These are phyloP conservation scores for Nannizzia gypsea DNA, from an alignment of 2,329 filamentous ascomycete genomes.

Conservation along the genomic window DNA sequence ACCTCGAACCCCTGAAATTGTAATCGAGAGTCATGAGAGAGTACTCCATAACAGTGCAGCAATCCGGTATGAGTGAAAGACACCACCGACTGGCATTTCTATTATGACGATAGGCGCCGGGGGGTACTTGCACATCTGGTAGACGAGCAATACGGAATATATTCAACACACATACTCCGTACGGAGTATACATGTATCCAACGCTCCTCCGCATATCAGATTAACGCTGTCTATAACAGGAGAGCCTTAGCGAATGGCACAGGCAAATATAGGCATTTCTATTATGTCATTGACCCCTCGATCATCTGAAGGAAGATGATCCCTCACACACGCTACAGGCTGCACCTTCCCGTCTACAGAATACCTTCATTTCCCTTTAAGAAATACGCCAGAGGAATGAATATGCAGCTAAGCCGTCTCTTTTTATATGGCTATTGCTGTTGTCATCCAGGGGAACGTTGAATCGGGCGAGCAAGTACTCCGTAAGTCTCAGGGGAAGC, in stretches of 20 bases:
- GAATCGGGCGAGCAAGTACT: background rate
- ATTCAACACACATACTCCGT: background rate
- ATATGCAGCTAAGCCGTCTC: background rate
- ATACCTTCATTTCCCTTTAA: background rate
- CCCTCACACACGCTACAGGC: background rate
- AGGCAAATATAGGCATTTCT: background rate
- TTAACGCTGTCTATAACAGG: background rate
- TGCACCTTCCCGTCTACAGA: background rate
- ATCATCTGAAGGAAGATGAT: background rate
- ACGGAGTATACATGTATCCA: background rate
- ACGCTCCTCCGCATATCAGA: background rate
- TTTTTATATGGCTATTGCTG: too few relatives aligned
- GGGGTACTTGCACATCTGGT: background rate
- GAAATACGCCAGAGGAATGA: background rate
- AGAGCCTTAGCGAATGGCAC: background rate
- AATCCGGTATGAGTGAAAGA: background rate
- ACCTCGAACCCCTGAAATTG: background rate
- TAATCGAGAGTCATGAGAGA: background rate
- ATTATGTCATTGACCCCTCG: constrained; percentile 1
- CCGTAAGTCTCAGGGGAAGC: background rate
- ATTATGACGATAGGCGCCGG: background rate
- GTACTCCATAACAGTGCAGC: background rate
- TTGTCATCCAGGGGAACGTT: too few relatives aligned
- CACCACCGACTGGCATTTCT: background rate
- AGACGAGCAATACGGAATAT: background rate